phyloP scores from a whole-genome alignment of 441 rosid species.

The Capsella rubella region DNA sequence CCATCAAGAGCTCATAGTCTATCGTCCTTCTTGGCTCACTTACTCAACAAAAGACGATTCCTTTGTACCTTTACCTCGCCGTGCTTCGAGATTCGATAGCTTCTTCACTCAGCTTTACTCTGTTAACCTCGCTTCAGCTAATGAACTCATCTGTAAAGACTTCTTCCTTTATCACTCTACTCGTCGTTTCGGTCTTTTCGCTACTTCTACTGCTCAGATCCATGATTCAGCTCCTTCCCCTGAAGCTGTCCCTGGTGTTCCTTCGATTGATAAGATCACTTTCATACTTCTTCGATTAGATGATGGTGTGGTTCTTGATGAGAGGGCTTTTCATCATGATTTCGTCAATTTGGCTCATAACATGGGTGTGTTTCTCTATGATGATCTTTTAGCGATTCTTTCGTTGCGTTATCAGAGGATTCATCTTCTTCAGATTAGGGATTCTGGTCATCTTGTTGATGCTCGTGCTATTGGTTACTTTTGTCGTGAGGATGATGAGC shows the following conservation, averaged over 20 bases:
- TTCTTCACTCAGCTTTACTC: conserved; percentile 80
- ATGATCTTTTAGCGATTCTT: conserved; percentile 86
- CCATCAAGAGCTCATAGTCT: conserved; percentile 85
- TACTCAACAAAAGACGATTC: conserved; percentile 48
- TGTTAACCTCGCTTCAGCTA: conserved; percentile 78
- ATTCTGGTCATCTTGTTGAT: conserved; percentile 88
- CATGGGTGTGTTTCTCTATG: conserved; percentile 85
- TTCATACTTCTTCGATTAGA: conserved; percentile 86
- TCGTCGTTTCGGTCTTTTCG: conserved; percentile 82
- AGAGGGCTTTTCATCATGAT: conserved; percentile 86
- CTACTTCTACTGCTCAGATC: conserved; percentile 88
- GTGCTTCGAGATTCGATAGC: conserved; percentile 81
- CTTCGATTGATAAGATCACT: conserved; percentile 85
- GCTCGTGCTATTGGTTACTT: conserved; percentile 85
- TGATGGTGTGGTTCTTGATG: conserved; percentile 83
- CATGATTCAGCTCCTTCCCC: conserved; percentile 77
- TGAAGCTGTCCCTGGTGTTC: conserved; percentile 85
- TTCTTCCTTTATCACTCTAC: conserved; percentile 80
- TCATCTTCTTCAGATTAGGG: conserved; percentile 91
- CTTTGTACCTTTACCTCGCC: conserved; percentile 53
- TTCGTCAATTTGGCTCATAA: conserved; percentile 78
- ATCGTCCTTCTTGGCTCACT: conserved; percentile 86
- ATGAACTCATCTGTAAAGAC: conserved; percentile 91
- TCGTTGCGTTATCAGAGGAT: conserved; percentile 90
- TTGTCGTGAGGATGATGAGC: conserved; percentile 94